Conservation (phyloP, 1,284 basidiomycete species). For the Boletus sp. region DNA sequence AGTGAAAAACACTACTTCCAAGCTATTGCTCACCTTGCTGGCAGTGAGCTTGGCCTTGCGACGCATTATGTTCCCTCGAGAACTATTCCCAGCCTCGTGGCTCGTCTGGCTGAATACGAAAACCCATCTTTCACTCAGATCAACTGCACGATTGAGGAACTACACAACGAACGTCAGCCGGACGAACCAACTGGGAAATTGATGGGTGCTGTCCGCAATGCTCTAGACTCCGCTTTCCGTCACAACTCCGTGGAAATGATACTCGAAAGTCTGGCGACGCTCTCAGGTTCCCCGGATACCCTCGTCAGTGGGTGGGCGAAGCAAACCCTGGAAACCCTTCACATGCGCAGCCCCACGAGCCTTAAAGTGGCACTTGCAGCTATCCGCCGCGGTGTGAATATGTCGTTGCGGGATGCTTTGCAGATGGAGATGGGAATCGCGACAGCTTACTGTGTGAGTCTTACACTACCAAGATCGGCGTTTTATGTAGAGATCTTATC, state of each 20-base stretch:
- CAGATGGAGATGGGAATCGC: slow-evolving; percentile 82
- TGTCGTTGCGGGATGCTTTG: slow-evolving; percentile 64
- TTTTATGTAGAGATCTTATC: slow-evolving; percentile 16
- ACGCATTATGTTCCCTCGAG: slow-evolving; percentile 85
- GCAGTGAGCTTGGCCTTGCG: slow-evolving; percentile 83
- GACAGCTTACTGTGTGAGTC: slow-evolving; percentile 74
- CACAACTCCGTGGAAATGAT: slow-evolving; percentile 71
- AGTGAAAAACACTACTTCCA: slow-evolving; percentile 33
- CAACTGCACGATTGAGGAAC: slow-evolving; percentile 63
- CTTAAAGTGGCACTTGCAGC: slow-evolving; percentile 81
- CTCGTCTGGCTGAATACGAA: slow-evolving; percentile 59
- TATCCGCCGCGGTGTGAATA: slow-evolving; percentile 63
- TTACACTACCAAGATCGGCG: slow-evolving; percentile 11
- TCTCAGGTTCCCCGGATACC: slow-evolving; percentile 42
- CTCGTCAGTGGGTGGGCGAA: slow-evolving; percentile 70
- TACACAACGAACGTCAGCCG: slow-evolving; percentile 53
- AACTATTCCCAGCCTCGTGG: slow-evolving; percentile 65
- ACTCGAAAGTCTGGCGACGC: slow-evolving; percentile 49
- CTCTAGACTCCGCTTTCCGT: slow-evolving; percentile 77
- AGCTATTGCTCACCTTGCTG: slow-evolving; percentile 8
- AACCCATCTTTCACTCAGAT: slow-evolving; percentile 47
- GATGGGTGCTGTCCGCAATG: slow-evolving; percentile 60
- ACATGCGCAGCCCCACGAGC: slow-evolving; percentile 82
- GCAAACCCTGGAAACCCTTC: slow-evolving; percentile 59
- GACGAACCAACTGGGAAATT: slow-evolving; percentile 57